phyloP scores from a whole-genome alignment of 1,139 yeast species.

The Blastobotrys persicus region DNA sequence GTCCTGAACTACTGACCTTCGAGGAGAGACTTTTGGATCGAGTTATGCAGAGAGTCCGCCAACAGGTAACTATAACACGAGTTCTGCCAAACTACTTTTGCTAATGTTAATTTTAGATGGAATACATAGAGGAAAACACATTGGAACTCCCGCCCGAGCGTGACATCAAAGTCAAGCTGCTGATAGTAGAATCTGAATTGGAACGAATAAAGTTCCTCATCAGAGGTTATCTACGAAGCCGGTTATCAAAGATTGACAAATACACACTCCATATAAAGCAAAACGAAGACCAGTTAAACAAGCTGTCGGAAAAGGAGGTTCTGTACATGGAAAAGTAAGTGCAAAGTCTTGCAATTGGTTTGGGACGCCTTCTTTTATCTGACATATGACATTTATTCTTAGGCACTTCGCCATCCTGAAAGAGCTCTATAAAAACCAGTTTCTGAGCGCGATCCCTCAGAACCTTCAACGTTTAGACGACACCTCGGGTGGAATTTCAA shows the following conservation, averaged over 20 bases:
- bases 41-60: slow-evolving; percentile 56
- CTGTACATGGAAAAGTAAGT: slow-evolving; percentile 51
- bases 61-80: slow-evolving; percentile 41
- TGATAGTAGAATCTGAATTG: slow-evolving; percentile 86
- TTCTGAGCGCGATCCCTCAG: slow-evolving; percentile 65
- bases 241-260: slow-evolving; percentile 64
- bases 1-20: slow-evolving; percentile 80
- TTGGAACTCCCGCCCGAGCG: slow-evolving; percentile 50
- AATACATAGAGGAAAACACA: slow-evolving; percentile 60
- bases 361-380: too few species aligned
- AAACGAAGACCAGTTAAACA: slow-evolving; percentile 32
- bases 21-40: slow-evolving; percentile 57
- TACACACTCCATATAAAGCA: slow-evolving; percentile 55
- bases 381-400: too few species aligned
- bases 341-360: not conserved
- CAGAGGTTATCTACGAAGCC: slow-evolving; percentile 72
- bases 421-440: slow-evolving; percentile 64
- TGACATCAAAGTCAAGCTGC: slow-evolving; percentile 73
- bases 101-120: slow-evolving; percentile 42
- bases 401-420: slow-evolving; percentile 64
- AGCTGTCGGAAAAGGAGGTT: slow-evolving; percentile 58
- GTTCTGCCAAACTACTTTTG: slow-evolving; percentile 4
- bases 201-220: slow-evolving; percentile 81
- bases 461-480: slow-evolving; percentile 74
- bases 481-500: slow-evolving; percentile 66